Percentiles rank a stretch among this genome's conserved stretches.
phyloP scores from a whole-genome alignment of 331 rosid species.

The Malus hybrid region DNA sequence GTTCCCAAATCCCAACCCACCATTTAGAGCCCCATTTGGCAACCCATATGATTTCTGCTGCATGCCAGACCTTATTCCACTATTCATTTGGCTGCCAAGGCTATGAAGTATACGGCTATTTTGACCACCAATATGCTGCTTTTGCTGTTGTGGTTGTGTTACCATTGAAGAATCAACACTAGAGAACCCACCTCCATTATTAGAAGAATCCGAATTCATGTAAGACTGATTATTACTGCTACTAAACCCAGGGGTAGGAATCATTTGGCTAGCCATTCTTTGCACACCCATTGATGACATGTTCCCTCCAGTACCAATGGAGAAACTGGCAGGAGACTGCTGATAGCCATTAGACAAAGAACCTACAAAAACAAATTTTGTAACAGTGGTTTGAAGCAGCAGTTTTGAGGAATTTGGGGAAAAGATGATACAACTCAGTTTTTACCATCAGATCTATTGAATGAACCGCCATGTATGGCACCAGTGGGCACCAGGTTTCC shows the following conservation, averaged over 20 bases:
- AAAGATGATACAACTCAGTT: slow-evolving; percentile 4
- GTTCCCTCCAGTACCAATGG: slow-evolving; percentile 58
- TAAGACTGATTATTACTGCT: slow-evolving; percentile 48
- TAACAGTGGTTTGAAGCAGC: slow-evolving; percentile 2
- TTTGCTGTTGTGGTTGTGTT: slow-evolving; percentile 62
- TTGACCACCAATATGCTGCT: slow-evolving; percentile 66
- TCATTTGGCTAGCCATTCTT: slow-evolving; percentile 79
- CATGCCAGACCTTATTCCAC: slow-evolving; percentile 71
- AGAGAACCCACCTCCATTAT: slow-evolving; percentile 50
- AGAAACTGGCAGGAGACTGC: slow-evolving; percentile 47
- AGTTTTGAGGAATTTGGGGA: not conserved
- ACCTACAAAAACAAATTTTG: slow-evolving; percentile 28
- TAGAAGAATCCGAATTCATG: slow-evolving; percentile 55
- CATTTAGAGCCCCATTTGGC: slow-evolving; percentile 65
- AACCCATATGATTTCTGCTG: slow-evolving; percentile 66
- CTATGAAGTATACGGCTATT: slow-evolving; percentile 62
- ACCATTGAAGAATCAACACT: slow-evolving; percentile 53
- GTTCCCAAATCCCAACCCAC: slow-evolving; percentile 69
- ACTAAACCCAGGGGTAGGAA: slow-evolving; percentile 89
- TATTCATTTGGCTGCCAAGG: slow-evolving; percentile 59
- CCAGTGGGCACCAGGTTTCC: slow-evolving; percentile 56
- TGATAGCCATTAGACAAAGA: slow-evolving; percentile 45
- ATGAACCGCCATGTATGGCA: slow-evolving; percentile 48
- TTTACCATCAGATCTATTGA: slow-evolving; percentile 69
- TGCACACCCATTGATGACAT: slow-evolving; percentile 61